phyloP scores from a whole-genome alignment of 495 filamentous ascomycete species.

The Amniculicola lignicola region DNA sequence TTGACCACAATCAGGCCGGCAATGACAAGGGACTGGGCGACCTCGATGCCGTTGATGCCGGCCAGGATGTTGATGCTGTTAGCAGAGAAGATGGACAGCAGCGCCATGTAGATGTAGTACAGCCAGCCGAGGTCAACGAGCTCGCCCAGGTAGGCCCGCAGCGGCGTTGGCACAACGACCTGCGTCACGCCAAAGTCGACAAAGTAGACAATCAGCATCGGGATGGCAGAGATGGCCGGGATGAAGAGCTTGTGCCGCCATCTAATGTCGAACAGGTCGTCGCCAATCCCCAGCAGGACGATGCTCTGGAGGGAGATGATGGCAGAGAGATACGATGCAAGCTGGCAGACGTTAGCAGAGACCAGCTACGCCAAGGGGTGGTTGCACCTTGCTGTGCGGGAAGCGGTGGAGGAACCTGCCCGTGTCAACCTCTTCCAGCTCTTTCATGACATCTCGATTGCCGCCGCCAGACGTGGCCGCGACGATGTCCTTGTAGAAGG shows the following conservation, averaged over 20 bases:
- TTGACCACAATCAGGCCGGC: constrained; percentile 79
- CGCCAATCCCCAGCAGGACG: constrained; percentile 84
- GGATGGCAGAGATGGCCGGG: constrained; percentile 88
- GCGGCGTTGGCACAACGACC: constrained; percentile 79
- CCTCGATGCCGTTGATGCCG: constrained; percentile 96
- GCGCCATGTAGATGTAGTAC: constrained; percentile 96
- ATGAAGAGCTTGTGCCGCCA: constrained; percentile 99
- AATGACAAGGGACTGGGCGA: constrained; percentile 88
- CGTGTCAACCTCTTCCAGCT: constrained; percentile 62
- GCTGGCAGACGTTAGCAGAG: constrained; percentile 49
- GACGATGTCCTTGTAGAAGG: constrained; percentile 97
- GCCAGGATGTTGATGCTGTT: constrained; percentile 99
- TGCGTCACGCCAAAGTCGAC: constrained; percentile 96
- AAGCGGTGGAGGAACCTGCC: constrained; percentile 85
- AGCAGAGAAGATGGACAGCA: constrained; percentile 90
- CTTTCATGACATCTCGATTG: constrained; percentile 77
- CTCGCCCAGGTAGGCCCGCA: constrained; percentile 79
- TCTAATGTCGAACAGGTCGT: constrained; percentile 96
- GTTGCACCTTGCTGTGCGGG: constrained; percentile 82
- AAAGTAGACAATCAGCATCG: constrained; percentile 94
- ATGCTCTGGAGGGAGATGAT: constrained; percentile 87
- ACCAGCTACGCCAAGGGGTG: not conserved
- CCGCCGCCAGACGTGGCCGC: constrained; percentile 92
- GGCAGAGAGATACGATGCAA: constrained; percentile 92
- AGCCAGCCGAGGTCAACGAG: constrained; percentile 82